Base-by-base conservation (phyloP, 2,329 filamentous ascomycete genomes). In the Claviceps purpurea region DNA sequence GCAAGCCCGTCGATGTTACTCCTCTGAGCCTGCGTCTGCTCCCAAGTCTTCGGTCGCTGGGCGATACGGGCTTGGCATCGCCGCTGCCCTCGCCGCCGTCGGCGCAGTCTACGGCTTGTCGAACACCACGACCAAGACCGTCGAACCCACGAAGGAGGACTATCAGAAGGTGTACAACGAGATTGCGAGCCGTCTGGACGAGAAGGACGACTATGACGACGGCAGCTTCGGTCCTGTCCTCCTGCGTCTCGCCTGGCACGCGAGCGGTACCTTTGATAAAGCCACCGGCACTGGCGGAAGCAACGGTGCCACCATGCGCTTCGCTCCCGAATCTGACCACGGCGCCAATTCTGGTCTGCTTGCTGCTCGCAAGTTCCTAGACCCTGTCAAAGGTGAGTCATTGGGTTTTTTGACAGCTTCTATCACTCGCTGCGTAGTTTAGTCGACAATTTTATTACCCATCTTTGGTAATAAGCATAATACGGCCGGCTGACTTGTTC, bases 301-400 rank as follows among this genome's bases (percentile, higher is more conserved):
- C 76, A 95, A 97, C 69, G 91, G 93, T 59, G 91, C 91, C 53
- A 96, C 90, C 59, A 97, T 97, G 93, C 83, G 93, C 65, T 97
- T 96, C 68, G 76, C 83, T 24, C 90, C 91, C 47, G 93, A 97
- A 73, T 76, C 81, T 55, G 83, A 84, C 68, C 91, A 98, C 71
- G 89, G 89, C 60, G 93, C 91, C 70, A 98, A 98, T 65, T 89
- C 91, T 54, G 93, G 91, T 60, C 77, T 97, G 63, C 82, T 85
- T 66, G 73, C 80, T 61, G 93, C 91, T 56, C 87, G 91, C 55
- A 84, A 95, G 71, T 96, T 97, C 76, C 80, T 97, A 54, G 87
- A 94, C 72, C 89, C 90, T 56, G 77, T 97, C 62, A 95, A 96
- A 76, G 74, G 82, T 85, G 68, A 67, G 78, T 68, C 4, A n/a